Percentiles rank a stretch among this genome's conserved stretches.
These are phyloP conservation scores for Xanthoconium stramineum DNA, from an alignment of 768 basidiomycete genomes.

Conservation along the genomic window DNA sequence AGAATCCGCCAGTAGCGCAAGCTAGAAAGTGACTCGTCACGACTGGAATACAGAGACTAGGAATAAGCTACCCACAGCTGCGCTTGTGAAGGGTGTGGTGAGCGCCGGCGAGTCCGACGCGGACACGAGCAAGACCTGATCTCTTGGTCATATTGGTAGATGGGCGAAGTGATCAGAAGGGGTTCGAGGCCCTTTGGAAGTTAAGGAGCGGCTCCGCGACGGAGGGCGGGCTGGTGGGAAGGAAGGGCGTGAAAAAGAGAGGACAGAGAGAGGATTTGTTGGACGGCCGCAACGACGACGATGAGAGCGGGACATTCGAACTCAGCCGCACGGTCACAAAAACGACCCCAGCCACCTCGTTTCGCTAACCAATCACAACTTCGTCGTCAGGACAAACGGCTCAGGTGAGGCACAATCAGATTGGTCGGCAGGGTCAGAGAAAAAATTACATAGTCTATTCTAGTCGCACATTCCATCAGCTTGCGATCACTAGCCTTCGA, in stretches of 20 bases:
- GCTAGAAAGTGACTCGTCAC: conserved; percentile 27
- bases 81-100: conserved; percentile 23
- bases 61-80: conserved; percentile 13
- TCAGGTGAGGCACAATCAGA: not conserved
- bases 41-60: not conserved
- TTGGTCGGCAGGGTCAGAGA: conserved; percentile 1
- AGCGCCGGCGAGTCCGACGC: conserved; percentile 24
- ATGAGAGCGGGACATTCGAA: conserved; percentile 19
- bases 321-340: conserved; percentile 14
- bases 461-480: not conserved
- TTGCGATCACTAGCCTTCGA: conserved; percentile 14
- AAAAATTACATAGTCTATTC: not conserved
- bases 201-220: conserved; percentile 31
- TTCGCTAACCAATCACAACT: not conserved
- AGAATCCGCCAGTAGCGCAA: conserved; percentile 60
- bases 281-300: conserved; percentile 11
- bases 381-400: not conserved
- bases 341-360: conserved; percentile 10
- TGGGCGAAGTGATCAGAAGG: conserved; percentile 4
- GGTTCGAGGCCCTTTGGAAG: conserved; percentile 5
- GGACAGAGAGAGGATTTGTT: conserved; percentile 1
- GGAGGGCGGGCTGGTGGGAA: conserved; percentile 20
- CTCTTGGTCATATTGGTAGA: conserved; percentile 26
- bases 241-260: conserved; percentile 17
- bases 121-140: conserved; percentile 26